Base-by-base conservation (phyloP, 1,284 basidiomycete genomes). In the Chiua sp. region DNA sequence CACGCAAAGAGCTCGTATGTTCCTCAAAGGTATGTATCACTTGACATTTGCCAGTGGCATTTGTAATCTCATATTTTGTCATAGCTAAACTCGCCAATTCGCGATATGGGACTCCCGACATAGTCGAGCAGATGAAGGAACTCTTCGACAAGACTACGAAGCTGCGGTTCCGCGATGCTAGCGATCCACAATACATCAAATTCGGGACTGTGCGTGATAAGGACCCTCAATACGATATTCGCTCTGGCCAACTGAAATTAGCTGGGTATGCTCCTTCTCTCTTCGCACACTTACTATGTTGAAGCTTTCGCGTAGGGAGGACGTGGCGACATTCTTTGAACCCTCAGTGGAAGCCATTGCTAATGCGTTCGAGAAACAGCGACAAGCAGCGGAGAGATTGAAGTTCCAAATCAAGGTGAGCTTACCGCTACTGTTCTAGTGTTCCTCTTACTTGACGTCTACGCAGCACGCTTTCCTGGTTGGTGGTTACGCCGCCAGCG, bases 101-200 rank as follows among this genome's bases (percentile, higher is more conserved):
- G 42, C 33, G 56, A 63, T 71, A 76, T 63, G 69, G 67, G 6
- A 30, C 61, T 7, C 57, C 66, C 0, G 77, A 74, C 13, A 30
- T 80, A 44, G 63, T 85, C 30, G 69, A 76, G 4, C 68, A 78
- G 30, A 83, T 86, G 56, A 65, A 69, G 0, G 68, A 73, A 0
- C 71, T 72, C 35, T 85, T 86, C 52, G 84, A 86, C 66, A 79
- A 77, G 55, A 77, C 74, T 0, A 80, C 82, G 2, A 85, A 84
- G 57, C 62, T 79, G 50, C 71, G 74, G 46, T 86, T 85, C 58
- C 72, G 77, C 10, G 74, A 75, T 46, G 62, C 68, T 0, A 62
- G 68, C 0, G 78, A 78, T 42, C 75, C 78, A 3, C 77, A 78
- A 10, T 83, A 76, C 53, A 80, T 85, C 64, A 77, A 71, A 55